phyloP scores from a whole-genome alignment of 257 asterid species.

The Solanum chilense region DNA sequence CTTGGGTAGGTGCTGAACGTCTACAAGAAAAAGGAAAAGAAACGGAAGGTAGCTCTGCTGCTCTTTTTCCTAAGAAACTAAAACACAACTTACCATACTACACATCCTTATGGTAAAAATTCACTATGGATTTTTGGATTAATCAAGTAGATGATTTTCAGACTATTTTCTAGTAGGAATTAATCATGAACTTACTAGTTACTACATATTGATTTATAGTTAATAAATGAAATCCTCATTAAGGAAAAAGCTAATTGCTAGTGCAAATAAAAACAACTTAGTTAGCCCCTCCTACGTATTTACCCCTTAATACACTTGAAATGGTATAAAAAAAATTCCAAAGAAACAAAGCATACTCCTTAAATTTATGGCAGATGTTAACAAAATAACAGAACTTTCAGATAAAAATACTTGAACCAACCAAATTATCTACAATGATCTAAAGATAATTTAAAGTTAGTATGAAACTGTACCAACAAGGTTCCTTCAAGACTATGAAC shows the following conservation, averaged over 20 bases:
- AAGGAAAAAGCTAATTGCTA: background rate
- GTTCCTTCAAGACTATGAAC: conserved; percentile 97
- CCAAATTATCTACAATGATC: background rate
- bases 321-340: background rate
- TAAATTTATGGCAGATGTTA: background rate
- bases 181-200: background rate
- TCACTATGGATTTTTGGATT: background rate
- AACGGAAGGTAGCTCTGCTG: background rate
- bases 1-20: background rate
- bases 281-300: background rate
- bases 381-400: background rate
- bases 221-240: background rate
- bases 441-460: background rate
- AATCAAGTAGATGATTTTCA: background rate
- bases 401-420: background rate
- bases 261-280: background rate
- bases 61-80: background rate
- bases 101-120: background rate
- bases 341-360: background rate
- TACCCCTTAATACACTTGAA: background rate
- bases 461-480: conserved; percentile 38
- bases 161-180: background rate
- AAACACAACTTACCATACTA: background rate
- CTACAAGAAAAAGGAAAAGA: background rate
- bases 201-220: background rate